Base-by-base conservation (phyloP, 768 basidiomycete genomes). In the Leccinum disarticulatum region DNA sequence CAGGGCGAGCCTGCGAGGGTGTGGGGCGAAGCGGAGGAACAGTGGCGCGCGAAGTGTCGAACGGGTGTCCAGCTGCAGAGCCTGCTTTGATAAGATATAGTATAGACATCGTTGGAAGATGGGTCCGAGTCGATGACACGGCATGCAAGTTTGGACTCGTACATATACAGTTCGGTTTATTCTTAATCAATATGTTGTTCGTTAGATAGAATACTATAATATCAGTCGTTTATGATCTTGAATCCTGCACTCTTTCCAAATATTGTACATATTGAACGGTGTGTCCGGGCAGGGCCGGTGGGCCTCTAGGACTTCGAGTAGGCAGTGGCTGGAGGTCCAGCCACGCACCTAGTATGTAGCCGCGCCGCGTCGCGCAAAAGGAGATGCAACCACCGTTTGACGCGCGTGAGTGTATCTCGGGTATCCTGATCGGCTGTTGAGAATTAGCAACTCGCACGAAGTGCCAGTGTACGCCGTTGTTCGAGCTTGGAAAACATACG, bases 331-430 rank as follows among this genome's bases (percentile, higher is more conserved):
- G 22, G 22, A 22, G 22, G 22, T 22, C 22, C 22, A 22, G 22
- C 22, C 22, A 22, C 22, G 22, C 22, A 22, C 22, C 22, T 22
- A 22, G 22, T 22, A 22, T 22, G 22, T 22, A 22, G 22, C 22
- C 66, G 54, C 1, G 58, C 35, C 0, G 67, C 60, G 6, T 35
- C 48, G 7, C 62, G 31, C 27, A 79, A 61, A 35, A 77, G 66
- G 3, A 55, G 19, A 38, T 67, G 59, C 11, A 79, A n/a, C 0
- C 68, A 68, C 13, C 68, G 69, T 53, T 77, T 79, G 22, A 79
- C 52, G 1, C 61, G 56, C 30, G 68, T 30, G 1, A 77, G 66
- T 0, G 67, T 63, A 19, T 73, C 70, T 0, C 33, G 28, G 19
- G 13, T 25, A 2, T 4, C 30, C 30, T 17, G n/a, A 19, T 27